Evolutionary conservation across 2,329 filamentous ascomycete species (phyloP).

Genomic region (Aspergillus intermedius): DNA sequence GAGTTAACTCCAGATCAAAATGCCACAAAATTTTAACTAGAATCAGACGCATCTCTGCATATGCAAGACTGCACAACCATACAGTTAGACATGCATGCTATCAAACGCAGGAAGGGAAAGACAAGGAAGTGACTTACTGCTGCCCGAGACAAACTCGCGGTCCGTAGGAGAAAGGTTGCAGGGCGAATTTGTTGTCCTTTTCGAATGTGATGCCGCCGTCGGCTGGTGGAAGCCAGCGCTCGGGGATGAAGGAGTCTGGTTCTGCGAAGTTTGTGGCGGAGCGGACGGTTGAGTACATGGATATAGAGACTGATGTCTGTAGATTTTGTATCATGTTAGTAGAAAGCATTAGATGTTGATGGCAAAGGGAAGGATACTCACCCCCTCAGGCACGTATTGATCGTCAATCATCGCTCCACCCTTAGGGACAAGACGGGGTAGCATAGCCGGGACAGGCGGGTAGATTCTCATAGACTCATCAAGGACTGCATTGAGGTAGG

Average conservation of each 20-base stretch:
- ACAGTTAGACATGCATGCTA: background rate
- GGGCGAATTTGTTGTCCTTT: conserved; percentile 24
- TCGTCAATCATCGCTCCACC: conserved; percentile 21
- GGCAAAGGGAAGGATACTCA: conserved; percentile 4
- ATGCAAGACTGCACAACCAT: conserved; percentile 18
- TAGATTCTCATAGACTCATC: conserved; percentile 22
- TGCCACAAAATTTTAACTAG: conserved; percentile 30
- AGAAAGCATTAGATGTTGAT: background rate
- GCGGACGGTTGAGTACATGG: conserved; percentile 3
- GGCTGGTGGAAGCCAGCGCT: conserved; percentile 22
- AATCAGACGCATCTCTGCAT: conserved; percentile 37
- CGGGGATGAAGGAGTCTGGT: conserved; percentile 19
- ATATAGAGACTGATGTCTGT: conserved; percentile 4
- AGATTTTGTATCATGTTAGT: background rate
- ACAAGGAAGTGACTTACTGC: background rate
- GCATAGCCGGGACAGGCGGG: conserved; percentile 22
- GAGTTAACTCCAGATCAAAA: conserved; percentile 33
- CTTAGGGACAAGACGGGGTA: conserved; percentile 24
- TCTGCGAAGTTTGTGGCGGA: conserved; percentile 13
- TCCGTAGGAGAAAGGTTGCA: conserved; percentile 27
- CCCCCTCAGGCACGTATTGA: conserved; percentile 20
- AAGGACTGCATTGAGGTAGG: conserved; percentile 22
- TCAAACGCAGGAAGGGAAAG: no score
- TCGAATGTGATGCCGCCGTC: conserved; percentile 10
- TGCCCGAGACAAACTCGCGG: conserved; percentile 24